phyloP scores from a whole-genome alignment of 2,329 filamentous ascomycete genomes.

The Fusarium sp. region DNA sequence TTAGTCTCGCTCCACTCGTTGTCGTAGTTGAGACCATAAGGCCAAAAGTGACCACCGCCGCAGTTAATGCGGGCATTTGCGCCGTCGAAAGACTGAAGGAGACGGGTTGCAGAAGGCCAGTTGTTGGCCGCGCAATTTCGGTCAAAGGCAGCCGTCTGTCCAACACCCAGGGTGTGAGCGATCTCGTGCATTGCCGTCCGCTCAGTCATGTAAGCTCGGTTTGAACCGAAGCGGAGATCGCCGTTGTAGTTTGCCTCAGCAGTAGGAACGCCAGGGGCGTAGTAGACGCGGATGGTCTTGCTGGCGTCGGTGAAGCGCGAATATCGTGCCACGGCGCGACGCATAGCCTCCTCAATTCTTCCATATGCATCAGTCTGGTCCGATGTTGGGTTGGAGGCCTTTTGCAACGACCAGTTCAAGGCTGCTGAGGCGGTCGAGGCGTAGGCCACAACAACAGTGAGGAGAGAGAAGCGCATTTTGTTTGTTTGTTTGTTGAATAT shows the following conservation, averaged over 20 bases:
- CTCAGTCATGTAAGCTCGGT: slow-evolving; percentile 59
- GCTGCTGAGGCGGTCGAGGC: slow-evolving; percentile 48
- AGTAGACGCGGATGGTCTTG: slow-evolving; percentile 54
- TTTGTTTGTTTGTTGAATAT: not conserved
- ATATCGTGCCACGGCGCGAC: slow-evolving; percentile 53
- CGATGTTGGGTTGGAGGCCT: slow-evolving; percentile 50
- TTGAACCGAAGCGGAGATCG: slow-evolving; percentile 57
- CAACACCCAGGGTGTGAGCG: slow-evolving; percentile 59
- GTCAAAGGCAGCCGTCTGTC: slow-evolving; percentile 55
- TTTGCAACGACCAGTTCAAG: slow-evolving; percentile 52
- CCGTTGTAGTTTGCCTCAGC: slow-evolving; percentile 59
- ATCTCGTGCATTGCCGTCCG: slow-evolving; percentile 61
- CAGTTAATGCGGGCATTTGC: slow-evolving; percentile 50
- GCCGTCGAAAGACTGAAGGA: slow-evolving; percentile 57
- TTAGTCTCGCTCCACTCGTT: slow-evolving; percentile 58
- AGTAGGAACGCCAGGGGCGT: slow-evolving; percentile 56
- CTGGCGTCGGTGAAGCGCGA: slow-evolving; percentile 46
- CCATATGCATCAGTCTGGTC: slow-evolving; percentile 57
- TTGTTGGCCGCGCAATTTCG: slow-evolving; percentile 51
- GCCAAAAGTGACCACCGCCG: slow-evolving; percentile 54
- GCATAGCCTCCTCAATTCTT: slow-evolving; percentile 56
- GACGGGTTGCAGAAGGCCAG: slow-evolving; percentile 53
- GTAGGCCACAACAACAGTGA: slow-evolving; percentile 43
- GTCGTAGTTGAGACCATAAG: slow-evolving; percentile 56
- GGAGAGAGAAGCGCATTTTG: slow-evolving; percentile 49